A percentile compares a stretch with the other conserved stretches of the same genome.
These are phyloP conservation scores for Lophiostoma macrostomum DNA, from an alignment of 495 filamentous ascomycete genomes.

Conservation along the genomic window DNA sequence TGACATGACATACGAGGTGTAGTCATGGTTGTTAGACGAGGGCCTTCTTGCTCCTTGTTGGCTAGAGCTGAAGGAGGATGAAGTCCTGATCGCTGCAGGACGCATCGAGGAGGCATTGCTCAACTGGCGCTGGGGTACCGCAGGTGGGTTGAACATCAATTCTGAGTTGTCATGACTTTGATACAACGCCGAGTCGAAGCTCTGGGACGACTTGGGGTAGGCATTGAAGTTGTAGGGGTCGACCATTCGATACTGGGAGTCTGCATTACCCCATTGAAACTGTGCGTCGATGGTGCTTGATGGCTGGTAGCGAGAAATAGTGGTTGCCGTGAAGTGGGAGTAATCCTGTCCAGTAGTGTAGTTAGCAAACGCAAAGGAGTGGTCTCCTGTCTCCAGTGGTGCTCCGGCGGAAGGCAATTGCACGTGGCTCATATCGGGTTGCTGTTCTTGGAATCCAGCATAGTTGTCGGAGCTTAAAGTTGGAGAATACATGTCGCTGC, in stretches of 20 bases:
- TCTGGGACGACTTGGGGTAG: conserved; percentile 3
- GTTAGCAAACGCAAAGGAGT: conserved; percentile 23
- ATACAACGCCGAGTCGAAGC: conserved; percentile 7
- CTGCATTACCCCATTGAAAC: conserved; percentile 12
- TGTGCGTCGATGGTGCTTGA: conserved; percentile 1
- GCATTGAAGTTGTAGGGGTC: conserved; percentile 7
- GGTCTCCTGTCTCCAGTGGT: conserved; percentile 13
- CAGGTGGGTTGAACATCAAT: neutral
- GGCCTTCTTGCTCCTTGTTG: conserved; percentile 2
- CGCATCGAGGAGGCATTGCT: conserved; percentile 12
- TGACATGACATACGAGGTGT: conserved; percentile 8
- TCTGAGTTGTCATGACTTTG: conserved; percentile 8
- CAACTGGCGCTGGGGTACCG: neutral
- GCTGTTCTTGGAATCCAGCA: conserved; percentile 14
- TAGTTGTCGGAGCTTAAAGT: conserved; percentile 43
- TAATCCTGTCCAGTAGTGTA: conserved; percentile 25
- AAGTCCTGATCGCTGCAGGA: neutral
- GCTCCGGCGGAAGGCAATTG: conserved; percentile 12
- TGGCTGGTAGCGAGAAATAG: conserved; percentile 7
- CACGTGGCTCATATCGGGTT: conserved; percentile 21
- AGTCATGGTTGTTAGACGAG: conserved; percentile 5
- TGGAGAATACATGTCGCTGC: conserved; percentile 43
- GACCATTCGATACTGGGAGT: conserved; percentile 10
- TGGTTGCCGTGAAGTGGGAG: conserved; percentile 1
- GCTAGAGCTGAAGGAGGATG: conserved; percentile 7